Percentiles rank a stretch among this genome's conserved stretches.
These are phyloP conservation scores for Colletotrichum sp. DNA, from an alignment of 2,329 filamentous ascomycete genomes.

Conservation along the genomic window DNA sequence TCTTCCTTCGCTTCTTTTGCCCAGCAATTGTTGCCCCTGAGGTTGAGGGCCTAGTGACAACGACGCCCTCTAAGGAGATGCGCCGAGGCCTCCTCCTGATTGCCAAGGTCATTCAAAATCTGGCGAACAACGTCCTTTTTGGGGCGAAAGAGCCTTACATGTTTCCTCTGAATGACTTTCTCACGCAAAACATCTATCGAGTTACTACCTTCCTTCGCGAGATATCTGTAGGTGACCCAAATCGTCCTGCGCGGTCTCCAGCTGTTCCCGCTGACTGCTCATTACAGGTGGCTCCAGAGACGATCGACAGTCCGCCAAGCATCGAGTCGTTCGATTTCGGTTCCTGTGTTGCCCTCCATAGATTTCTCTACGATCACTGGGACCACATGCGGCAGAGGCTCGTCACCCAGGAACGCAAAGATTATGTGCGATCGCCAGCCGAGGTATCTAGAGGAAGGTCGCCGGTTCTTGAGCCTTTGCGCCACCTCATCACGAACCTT, in stretches of 20 bases:
- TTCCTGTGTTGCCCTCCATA: slow-evolving; percentile 71
- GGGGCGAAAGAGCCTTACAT: slow-evolving; percentile 76
- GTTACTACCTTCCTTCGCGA: slow-evolving; percentile 71
- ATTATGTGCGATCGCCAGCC: slow-evolving; percentile 58
- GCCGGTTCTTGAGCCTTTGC: slow-evolving; percentile 63
- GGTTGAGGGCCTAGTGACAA: slow-evolving; percentile 67
- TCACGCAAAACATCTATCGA: slow-evolving; percentile 70
- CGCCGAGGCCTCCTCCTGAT: slow-evolving; percentile 71
- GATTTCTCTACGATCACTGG: slow-evolving; percentile 75
- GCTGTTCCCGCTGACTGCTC: background rate
- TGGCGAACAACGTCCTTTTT: slow-evolving; percentile 75
- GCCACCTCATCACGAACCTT: slow-evolving; percentile 68
- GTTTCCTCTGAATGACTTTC: slow-evolving; percentile 72
- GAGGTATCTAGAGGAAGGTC: slow-evolving; percentile 58
- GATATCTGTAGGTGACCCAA: slow-evolving; percentile 60
- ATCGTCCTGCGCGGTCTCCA: slow-evolving; percentile 15
- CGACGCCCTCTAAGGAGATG: slow-evolving; percentile 70
- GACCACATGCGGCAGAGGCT: slow-evolving; percentile 71
- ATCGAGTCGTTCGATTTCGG: slow-evolving; percentile 70
- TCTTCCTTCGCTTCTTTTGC: slow-evolving; percentile 75
- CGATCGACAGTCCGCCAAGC: slow-evolving; percentile 41
- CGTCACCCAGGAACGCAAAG: slow-evolving; percentile 62
- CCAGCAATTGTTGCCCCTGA: slow-evolving; percentile 75
- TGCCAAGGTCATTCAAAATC: slow-evolving; percentile 73
- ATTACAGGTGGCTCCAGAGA: slow-evolving; percentile 50